Evolutionary conservation across 495 filamentous ascomycete genomes (phyloP).

Genomic region (Xylaria sp.): DNA sequence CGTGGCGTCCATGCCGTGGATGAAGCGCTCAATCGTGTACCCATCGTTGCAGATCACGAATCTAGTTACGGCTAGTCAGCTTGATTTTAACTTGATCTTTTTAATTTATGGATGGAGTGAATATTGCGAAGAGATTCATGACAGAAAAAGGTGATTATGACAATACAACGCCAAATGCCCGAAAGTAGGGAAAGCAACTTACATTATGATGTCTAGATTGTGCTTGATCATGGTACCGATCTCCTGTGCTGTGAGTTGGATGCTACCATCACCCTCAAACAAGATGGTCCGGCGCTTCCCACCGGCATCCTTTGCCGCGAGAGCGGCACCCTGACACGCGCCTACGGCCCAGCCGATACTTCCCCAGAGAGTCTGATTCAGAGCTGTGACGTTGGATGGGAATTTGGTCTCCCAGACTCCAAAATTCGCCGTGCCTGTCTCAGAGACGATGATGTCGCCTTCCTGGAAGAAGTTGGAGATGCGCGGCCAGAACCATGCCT

Average conservation of each 20-base stretch:
- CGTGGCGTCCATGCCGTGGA: slow-evolving; percentile 74
- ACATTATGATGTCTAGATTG: slow-evolving; percentile 80
- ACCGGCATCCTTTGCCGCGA: slow-evolving; percentile 68
- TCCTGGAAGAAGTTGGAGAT: slow-evolving; percentile 78
- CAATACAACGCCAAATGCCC: slow-evolving; percentile 15
- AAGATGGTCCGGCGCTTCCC: slow-evolving; percentile 69
- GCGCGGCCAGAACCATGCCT: slow-evolving; percentile 86
- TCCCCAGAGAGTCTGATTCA: slow-evolving; percentile 89
- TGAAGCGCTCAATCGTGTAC: slow-evolving; percentile 77
- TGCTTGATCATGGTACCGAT: slow-evolving; percentile 85
- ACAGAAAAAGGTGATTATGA: slow-evolving; percentile 19
- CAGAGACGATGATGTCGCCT: slow-evolving; percentile 82
- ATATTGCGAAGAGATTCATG: not conserved
- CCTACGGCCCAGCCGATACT: slow-evolving; percentile 86
- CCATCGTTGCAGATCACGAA: slow-evolving; percentile 81
- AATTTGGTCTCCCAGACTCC: slow-evolving; percentile 90
- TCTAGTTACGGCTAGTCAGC: slow-evolving; percentile 44
- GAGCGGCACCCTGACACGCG: slow-evolving; percentile 75
- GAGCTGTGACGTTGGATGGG: slow-evolving; percentile 73
- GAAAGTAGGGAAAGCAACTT: slow-evolving; percentile 38
- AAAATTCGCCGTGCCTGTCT: slow-evolving; percentile 90
- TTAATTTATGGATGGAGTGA: not conserved
- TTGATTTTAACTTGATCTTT: not conserved
- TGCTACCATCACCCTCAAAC: slow-evolving; percentile 86
- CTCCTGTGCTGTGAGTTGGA: slow-evolving; percentile 86